These are phyloP conservation scores for Tylopilus plumbeoviolaceoides DNA, from an alignment of 768 basidiomycete species.

Conservation along the genomic window DNA sequence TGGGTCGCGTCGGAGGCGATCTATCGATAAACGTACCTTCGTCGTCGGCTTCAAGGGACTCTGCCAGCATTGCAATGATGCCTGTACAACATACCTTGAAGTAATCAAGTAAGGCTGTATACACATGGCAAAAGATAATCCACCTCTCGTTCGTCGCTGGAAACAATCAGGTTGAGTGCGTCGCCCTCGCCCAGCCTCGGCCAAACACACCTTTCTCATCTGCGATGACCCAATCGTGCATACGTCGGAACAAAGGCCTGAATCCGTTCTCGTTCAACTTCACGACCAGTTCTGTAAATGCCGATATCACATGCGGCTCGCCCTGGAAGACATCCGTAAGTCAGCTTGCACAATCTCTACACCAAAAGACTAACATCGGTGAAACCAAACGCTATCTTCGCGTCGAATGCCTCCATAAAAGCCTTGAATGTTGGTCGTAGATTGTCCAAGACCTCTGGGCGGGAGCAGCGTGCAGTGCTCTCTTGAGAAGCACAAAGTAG, in stretches of 20 bases:
- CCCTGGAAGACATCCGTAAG: slow-evolving; percentile 35
- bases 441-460: slow-evolving; percentile 61
- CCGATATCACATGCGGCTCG: slow-evolving; percentile 51
- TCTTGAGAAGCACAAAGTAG: slow-evolving; percentile 68
- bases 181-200: too few species aligned
- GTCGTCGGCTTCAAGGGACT: too few species aligned
- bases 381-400: slow-evolving; percentile 32
- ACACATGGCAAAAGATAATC: too few species aligned
- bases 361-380: slow-evolving; percentile 25
- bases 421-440: slow-evolving; percentile 68
- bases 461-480: slow-evolving; percentile 61
- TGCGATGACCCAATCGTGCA: too few species aligned
- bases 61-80: too few species aligned
- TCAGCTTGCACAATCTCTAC: neutral
- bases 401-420: slow-evolving; percentile 75
- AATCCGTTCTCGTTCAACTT: slow-evolving; percentile 92
- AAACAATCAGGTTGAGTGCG: neutral
- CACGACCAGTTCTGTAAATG: slow-evolving; percentile 85
- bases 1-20: slow-evolving; percentile 30
- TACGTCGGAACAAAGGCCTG: slow-evolving; percentile 85
- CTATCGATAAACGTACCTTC: too few species aligned
- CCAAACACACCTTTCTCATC: too few species aligned
- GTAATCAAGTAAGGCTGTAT: too few species aligned
- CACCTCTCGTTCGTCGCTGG: slow-evolving; percentile 43
- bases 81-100: too few species aligned